These are phyloP conservation scores for Acanthamoeba polyphaga DNA, from an alignment of 208 protist species.

Conservation along the genomic window DNA sequence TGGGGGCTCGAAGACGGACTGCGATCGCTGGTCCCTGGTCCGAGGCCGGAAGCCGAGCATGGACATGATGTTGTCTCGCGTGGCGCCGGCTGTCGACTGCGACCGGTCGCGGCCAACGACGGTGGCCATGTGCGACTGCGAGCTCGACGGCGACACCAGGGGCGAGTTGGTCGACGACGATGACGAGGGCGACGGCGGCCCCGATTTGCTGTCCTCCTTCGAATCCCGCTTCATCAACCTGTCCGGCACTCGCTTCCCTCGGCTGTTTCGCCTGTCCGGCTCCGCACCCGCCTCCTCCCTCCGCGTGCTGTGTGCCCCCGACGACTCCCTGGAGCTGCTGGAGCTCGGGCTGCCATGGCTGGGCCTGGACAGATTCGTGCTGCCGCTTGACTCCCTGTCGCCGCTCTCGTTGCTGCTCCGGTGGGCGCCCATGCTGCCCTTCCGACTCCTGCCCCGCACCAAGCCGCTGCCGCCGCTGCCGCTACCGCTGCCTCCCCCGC, in stretches of 20 bases:
- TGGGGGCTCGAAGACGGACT: conserved; percentile 52
- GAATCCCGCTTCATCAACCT: background rate
- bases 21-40: conserved; percentile 32
- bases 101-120: background rate
- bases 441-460: background rate
- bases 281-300: background rate
- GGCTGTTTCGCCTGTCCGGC: background rate
- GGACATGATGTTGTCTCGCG: conserved; percentile 25
- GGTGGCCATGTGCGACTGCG: background rate
- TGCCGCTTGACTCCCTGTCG: background rate
- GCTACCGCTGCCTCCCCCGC: background rate
- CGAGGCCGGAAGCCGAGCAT: conserved; percentile 69
- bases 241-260: background rate
- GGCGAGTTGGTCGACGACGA: background rate
- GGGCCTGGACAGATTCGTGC: background rate
- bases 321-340: background rate
- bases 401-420: conserved; percentile 14
- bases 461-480: background rate
- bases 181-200: background rate
- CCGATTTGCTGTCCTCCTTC: conserved; percentile 12
- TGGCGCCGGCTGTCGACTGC: background rate
- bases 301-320: background rate
- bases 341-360: background rate
- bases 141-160: background rate
- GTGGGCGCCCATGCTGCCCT: background rate